These are phyloP conservation scores for Cucurbita ficifolia DNA, from an alignment of 306 rosid species.

Conservation along the genomic window DNA sequence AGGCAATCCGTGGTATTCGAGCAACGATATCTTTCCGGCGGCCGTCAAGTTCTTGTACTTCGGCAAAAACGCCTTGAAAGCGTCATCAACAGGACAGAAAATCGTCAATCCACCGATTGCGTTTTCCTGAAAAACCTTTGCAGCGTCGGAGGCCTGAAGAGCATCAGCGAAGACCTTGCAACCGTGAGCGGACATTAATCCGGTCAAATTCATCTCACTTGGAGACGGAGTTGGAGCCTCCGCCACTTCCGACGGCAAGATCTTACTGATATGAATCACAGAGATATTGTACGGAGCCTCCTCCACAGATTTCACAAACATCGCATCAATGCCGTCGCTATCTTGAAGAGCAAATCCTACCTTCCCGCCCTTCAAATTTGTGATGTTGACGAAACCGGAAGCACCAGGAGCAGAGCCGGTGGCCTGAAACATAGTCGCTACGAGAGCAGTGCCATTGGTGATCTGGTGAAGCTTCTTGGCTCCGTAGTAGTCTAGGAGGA, in stretches of 20 bases:
- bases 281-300: conserved; percentile 72
- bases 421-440: conserved; percentile 82
- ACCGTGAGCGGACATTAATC: conserved; percentile 66
- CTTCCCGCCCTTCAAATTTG: conserved; percentile 66
- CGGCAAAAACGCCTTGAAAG: conserved; percentile 53
- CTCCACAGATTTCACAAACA: conserved; percentile 53
- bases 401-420: conserved; percentile 69
- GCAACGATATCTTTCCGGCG: conserved; percentile 36
- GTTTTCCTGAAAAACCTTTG: conserved; percentile 22
- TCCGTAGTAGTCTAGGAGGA: conserved; percentile 77
- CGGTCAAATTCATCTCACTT: conserved; percentile 43
- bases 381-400: conserved; percentile 76
- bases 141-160: conserved; percentile 35
- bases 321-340: conserved; percentile 35
- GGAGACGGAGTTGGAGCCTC: conserved; percentile 78
- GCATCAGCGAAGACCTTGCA: conserved; percentile 72
- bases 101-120: conserved; percentile 55
- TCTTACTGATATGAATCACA: conserved; percentile 52
- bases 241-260: conserved; percentile 52
- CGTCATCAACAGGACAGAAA: conserved; percentile 72
- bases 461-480: conserved; percentile 97
- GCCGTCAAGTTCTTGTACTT: conserved; percentile 62
- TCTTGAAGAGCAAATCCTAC: conserved; percentile 59
- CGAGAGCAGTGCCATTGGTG: conserved; percentile 78
- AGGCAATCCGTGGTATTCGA: conserved; percentile 62